These are phyloP conservation scores for Arabidopsis arenosa DNA, from an alignment of 345 rosid genomes.

Conservation along the genomic window DNA sequence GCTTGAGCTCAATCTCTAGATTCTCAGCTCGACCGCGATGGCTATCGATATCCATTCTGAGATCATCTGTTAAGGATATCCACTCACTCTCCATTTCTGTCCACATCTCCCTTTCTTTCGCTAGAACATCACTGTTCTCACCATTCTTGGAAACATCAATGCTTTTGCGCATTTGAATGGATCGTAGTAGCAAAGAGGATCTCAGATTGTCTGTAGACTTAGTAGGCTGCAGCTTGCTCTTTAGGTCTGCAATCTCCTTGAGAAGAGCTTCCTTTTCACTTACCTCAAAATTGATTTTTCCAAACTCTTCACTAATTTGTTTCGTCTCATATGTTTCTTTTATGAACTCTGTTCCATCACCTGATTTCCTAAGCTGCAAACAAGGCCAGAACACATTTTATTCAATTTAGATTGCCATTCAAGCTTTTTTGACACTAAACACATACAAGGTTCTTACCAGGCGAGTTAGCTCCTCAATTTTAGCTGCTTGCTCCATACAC, in stretches of 20 bases:
- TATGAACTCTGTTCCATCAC: conserved; percentile 25
- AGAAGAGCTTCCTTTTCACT: conserved; percentile 83
- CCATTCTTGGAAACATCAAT: conserved; percentile 45
- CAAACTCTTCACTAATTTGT: conserved; percentile 54
- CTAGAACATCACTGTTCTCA: conserved; percentile 61
- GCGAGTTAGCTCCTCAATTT: conserved; percentile 70
- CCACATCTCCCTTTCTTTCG: conserved; percentile 83
- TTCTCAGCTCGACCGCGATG: conserved; percentile 73
- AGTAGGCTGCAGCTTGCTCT: conserved; percentile 64
- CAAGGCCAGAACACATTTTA: conserved; percentile 8
- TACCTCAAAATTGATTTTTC: conserved; percentile 44
- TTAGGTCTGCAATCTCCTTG: conserved; percentile 70
- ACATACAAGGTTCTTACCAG: conserved; percentile 49
- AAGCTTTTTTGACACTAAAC: too few species aligned
- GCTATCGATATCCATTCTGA: conserved; percentile 77
- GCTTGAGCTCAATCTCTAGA: conserved; percentile 68
- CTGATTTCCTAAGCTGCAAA: conserved; percentile 37
- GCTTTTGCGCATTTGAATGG: conserved; percentile 70
- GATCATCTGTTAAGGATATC: conserved; percentile 92
- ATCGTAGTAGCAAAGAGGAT: conserved; percentile 71
- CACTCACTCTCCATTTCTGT: conserved; percentile 97
- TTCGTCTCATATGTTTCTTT: conserved; percentile 52
- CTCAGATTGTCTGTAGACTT: conserved; percentile 70
- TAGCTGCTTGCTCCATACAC: conserved; percentile 70
- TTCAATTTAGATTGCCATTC: background rate